Evolutionary conservation across 805 yeast genomes (phyloP).

Genomic region (Candida incommunis): DNA sequence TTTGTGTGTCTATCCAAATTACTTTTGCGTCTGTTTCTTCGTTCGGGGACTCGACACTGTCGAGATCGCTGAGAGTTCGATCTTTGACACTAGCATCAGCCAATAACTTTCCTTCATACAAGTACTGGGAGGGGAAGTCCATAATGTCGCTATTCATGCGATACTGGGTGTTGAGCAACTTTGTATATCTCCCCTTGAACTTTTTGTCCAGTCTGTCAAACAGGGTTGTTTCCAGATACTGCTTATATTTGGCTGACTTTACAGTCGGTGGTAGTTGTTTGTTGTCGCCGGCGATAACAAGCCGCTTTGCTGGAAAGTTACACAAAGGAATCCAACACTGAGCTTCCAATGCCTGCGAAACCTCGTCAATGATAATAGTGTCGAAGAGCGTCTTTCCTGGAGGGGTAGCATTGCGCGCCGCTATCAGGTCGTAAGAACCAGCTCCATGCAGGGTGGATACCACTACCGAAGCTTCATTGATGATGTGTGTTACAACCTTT

Average conservation of each 20-base stretch:
- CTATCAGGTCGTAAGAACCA: constrained; percentile 54
- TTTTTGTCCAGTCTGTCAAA: constrained; percentile 61
- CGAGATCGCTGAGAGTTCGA: constrained; percentile 41
- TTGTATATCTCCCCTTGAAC: constrained; percentile 34
- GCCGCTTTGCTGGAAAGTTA: constrained; percentile 39
- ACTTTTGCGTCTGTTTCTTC: constrained; percentile 45
- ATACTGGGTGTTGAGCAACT: constrained; percentile 64
- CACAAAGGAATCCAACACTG: constrained; percentile 93
- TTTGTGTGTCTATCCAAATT: constrained; percentile 89
- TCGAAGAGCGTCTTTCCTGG: constrained; percentile 37
- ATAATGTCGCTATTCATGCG: constrained; percentile 73
- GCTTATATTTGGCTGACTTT: constrained; percentile 32
- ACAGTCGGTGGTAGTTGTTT: constrained; percentile 86
- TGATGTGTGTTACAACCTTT: constrained; percentile 43
- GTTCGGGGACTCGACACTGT: constrained; percentile 26
- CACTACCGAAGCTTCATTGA: constrained; percentile 52
- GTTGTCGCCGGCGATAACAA: constrained; percentile 87
- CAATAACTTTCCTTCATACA: constrained; percentile 47
- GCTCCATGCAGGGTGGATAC: constrained; percentile 83
- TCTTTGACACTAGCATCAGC: constrained; percentile 48
- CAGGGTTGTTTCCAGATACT: constrained; percentile 45
- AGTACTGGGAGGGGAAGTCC: constrained; percentile 55
- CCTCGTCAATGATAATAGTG: constrained; percentile 84
- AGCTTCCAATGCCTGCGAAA: constrained; percentile 86
- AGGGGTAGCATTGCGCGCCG: constrained; percentile 26